Base-by-base conservation (phyloP, 805 yeast genomes). In the Ogataea parapolymorpha region DNA sequence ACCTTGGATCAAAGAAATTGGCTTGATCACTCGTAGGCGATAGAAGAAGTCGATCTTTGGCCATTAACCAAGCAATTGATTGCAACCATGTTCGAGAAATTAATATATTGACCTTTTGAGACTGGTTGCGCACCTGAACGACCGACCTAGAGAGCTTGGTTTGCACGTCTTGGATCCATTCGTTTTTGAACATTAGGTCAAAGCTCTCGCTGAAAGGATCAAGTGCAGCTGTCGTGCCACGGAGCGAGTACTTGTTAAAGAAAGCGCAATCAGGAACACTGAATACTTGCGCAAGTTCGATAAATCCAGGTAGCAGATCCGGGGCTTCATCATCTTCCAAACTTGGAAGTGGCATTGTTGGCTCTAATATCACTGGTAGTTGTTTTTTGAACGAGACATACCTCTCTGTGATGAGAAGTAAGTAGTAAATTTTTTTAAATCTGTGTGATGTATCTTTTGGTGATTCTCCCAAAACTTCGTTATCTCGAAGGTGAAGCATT, bases 361-460 rank as follows among this genome's bases (percentile, higher is more conserved):
- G 32, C 22, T 29, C 32, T 6, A 29, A 17, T 8, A 29, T 29
- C 8, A 29, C 32, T 2, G 32, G 32, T 10, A 29, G 32, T 6
- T 29, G 32, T 9, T 29, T 29, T 11, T 29, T 29, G 32, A 29
- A 29, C 20, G 32, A 29, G n/a, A 29, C 32, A 17, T 29, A 29
- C n/a, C 32, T 29, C 20, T 29, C 32, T 4, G 32, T 29, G 32
- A 29, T 29, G n/a, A 29, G 15, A 17, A 29, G 32, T 3, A 29
- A 17, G 22, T 29, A 29, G 32, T 29, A 29, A 6, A 29, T 29
- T 5, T 29, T 29, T 10, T 17, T 29, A 10, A 29, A 29, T 13
- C 20, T 15, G 15, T 29, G 32, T 1, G 32, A 29, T 3, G 32
- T 15, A 4, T 17, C 32, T 9, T 13, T 12, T 13, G 20, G 17